Percentiles rank a stretch among this genome's conserved stretches.
Evolutionary conservation across 2,329 filamentous ascomycete species (phyloP).

Genomic region (Colletotrichum sp.): DNA sequence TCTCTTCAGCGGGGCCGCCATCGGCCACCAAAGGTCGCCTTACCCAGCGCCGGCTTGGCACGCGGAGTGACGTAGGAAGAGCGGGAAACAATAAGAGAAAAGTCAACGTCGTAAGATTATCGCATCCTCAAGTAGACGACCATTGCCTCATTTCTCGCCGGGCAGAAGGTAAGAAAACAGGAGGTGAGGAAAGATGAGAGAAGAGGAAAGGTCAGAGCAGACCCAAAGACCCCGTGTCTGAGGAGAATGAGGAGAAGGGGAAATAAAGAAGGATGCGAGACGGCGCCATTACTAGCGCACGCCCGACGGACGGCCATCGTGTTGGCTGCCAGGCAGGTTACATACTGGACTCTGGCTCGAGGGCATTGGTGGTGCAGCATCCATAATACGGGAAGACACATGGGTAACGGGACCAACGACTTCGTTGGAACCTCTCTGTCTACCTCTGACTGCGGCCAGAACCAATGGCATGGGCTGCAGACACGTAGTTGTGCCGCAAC

Average conservation of each 20-base stretch:
- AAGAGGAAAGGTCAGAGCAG: not conserved
- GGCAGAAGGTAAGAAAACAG: not conserved
- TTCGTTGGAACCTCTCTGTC: not conserved
- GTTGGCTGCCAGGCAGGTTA: not conserved
- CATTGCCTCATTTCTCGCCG: not conserved
- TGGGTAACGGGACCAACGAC: not conserved
- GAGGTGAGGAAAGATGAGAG: not conserved
- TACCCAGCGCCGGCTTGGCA: conserved; percentile 4
- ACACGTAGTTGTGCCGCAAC: not conserved
- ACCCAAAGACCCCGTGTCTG: not conserved
- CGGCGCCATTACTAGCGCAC: not conserved
- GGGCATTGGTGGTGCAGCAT: not conserved
- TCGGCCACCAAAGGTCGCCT: not conserved
- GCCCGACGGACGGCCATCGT: not conserved
- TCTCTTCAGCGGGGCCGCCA: conserved; percentile 19
- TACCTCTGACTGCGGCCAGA: not conserved
- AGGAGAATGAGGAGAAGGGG: not conserved
- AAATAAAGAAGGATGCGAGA: not conserved
- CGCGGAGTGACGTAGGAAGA: not conserved
- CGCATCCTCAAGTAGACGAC: not conserved
- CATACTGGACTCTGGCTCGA: not conserved
- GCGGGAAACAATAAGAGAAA: not conserved
- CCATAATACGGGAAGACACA: not conserved
- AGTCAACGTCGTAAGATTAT: not conserved
- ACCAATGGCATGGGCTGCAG: not conserved